These are phyloP conservation scores for Wickerhamomyces ciferrii DNA, from an alignment of 805 yeast species.

Conservation along the genomic window DNA sequence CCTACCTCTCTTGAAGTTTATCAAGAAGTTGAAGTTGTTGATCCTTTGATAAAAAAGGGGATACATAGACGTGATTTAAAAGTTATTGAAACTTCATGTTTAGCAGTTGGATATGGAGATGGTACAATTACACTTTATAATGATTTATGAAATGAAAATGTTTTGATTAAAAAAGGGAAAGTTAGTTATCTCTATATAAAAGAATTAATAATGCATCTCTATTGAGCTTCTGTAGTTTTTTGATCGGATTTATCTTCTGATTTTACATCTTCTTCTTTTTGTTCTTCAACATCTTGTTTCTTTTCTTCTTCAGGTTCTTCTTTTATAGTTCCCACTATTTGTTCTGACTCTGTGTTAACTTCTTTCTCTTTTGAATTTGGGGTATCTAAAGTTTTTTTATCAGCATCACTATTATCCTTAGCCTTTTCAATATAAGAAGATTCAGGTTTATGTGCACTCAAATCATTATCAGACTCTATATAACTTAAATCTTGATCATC, in stretches of 20 bases:
- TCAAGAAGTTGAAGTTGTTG: neutral
- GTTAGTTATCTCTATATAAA: too few relatives aligned
- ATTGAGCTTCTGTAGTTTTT: neutral
- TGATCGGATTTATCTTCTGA: neutral
- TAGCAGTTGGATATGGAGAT: slow-evolving; percentile 51
- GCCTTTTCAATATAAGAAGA: neutral
- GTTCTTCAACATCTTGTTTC: neutral
- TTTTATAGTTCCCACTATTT: neutral
- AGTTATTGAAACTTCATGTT: slow-evolving; percentile 17
- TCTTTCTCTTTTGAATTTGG: neutral
- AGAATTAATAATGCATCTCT: neutral
- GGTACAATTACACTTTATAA: slow-evolving; percentile 42
- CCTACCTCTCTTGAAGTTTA: slow-evolving; percentile 23
- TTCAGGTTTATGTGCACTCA: neutral
- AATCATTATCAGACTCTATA: neutral
- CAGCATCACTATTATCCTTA: neutral
- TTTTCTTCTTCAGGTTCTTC: neutral
- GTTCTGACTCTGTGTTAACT: neutral
- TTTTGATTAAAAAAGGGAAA: too few relatives aligned
- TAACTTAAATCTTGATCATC: neutral
- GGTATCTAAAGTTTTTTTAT: neutral
- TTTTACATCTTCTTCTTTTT: neutral
- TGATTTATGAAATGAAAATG: slow-evolving; percentile 6
- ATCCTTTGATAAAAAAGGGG: neutral
- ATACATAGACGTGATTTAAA: slow-evolving; percentile 19